These are phyloP conservation scores for Astrothelium macrocarpum DNA, from an alignment of 495 filamentous ascomycete species.

Conservation along the genomic window DNA sequence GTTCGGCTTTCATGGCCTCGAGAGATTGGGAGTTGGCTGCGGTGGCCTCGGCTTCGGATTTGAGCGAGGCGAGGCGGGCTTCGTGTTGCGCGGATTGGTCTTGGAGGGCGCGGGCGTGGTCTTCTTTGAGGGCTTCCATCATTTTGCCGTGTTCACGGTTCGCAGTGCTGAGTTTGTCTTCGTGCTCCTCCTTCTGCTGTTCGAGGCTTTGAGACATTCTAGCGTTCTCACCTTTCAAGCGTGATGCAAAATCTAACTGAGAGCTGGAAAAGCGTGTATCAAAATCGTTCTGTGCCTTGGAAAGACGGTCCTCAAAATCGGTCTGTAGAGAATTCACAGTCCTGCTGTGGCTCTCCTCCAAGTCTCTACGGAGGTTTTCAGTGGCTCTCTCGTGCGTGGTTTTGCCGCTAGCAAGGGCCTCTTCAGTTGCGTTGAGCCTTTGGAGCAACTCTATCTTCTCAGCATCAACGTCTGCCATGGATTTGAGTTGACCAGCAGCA, in stretches of 20 bases:
- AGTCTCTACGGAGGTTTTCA: background rate
- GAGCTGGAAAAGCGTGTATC: background rate
- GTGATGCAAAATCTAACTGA: background rate
- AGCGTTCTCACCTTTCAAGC: background rate
- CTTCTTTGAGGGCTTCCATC: slow-evolving; percentile 1
- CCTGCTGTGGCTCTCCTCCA: background rate
- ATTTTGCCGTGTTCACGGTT: slow-evolving; percentile 1
- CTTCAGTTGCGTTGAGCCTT: background rate
- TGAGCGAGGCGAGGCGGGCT: background rate
- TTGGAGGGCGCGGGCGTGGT: background rate
- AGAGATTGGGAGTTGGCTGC: background rate
- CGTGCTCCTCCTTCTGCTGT: background rate
- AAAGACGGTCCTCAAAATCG: background rate
- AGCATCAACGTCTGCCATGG: background rate
- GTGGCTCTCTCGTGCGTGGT: background rate
- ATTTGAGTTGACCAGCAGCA: slow-evolving; percentile 2
- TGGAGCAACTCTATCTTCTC: background rate
- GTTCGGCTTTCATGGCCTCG: background rate
- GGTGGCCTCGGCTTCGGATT: background rate
- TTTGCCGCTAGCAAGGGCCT: background rate
- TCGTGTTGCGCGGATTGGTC: background rate
- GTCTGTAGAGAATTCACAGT: background rate
- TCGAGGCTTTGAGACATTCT: background rate
- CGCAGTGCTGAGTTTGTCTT: background rate
- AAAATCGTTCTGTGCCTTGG: background rate